These are phyloP conservation scores for Trichoderma atrobrunneum DNA, from an alignment of 2,329 filamentous ascomycete species.

Conservation along the genomic window DNA sequence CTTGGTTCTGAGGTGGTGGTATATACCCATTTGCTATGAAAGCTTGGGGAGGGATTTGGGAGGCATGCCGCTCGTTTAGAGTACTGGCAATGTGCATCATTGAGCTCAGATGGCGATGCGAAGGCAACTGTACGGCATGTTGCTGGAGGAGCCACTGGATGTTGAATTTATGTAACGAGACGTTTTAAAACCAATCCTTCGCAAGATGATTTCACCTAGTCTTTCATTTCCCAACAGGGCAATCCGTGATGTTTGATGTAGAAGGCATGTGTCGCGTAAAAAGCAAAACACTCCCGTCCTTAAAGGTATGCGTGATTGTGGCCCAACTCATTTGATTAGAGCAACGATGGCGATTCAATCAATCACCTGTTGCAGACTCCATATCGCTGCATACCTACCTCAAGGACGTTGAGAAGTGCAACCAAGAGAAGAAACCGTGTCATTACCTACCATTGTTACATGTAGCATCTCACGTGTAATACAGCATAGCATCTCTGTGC, in stretches of 20 bases:
- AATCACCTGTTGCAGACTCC: not conserved
- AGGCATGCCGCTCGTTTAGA: not conserved
- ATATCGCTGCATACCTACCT: not conserved
- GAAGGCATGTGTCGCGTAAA: not conserved
- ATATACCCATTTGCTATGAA: conserved; percentile 34
- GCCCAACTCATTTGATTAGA: not conserved
- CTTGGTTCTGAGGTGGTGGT: conserved; percentile 23
- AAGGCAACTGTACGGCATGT: not conserved
- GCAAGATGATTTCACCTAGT: not conserved
- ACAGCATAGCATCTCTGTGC: not conserved
- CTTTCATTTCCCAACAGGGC: not conserved
- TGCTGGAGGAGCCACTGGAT: not conserved
- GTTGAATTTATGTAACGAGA: not conserved
- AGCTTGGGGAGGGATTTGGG: not conserved
- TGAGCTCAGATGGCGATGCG: not conserved
- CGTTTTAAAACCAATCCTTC: not conserved
- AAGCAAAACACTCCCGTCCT: not conserved
- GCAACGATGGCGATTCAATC: not conserved
- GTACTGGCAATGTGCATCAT: conserved; percentile 7
- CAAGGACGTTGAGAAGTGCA: not conserved
- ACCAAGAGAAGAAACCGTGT: not conserved
- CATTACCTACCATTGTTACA: not conserved
- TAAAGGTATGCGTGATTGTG: not conserved
- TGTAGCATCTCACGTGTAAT: not conserved
- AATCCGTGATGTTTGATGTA: not conserved